Conservation (phyloP, 2,329 filamentous ascomycete species). For the Diatrype stigma region DNA sequence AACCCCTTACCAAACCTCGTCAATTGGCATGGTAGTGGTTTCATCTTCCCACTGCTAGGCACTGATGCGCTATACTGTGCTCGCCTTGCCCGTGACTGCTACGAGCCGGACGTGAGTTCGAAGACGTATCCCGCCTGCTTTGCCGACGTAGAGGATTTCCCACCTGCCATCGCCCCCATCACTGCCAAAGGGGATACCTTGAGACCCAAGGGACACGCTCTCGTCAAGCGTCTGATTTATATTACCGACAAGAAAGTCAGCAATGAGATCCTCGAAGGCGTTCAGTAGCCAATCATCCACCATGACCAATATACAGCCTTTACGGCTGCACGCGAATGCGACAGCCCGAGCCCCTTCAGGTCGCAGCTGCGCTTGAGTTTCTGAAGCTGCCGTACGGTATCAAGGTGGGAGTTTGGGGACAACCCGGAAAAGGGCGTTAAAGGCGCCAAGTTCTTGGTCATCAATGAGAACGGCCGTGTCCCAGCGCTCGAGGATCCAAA, state of each 20-base stretch:
- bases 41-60: constrained; percentile 9
- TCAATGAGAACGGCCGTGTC: constrained; percentile 41
- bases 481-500: constrained; percentile 34
- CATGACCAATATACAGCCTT: constrained; percentile 23
- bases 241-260: constrained; percentile 4
- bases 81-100: constrained; percentile 11
- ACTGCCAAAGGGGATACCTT: constrained; percentile 11
- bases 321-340: constrained; percentile 36
- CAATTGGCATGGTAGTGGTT: constrained; percentile 17
- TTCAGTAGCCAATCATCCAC: constrained; percentile 1
- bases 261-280: constrained; percentile 3
- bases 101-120: constrained; percentile 10
- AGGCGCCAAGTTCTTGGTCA: constrained; percentile 30
- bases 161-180: constrained; percentile 1
- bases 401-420: constrained; percentile 38
- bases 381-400: constrained; percentile 36
- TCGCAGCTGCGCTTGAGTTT: constrained; percentile 36
- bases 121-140: constrained; percentile 5
- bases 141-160: constrained; percentile 9
- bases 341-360: constrained; percentile 39
- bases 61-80: constrained; percentile 10
- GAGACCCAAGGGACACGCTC: constrained; percentile 7
- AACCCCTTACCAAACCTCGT: constrained; percentile 6
- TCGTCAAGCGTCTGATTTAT: background rate
- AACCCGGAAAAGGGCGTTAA: constrained; percentile 33